Evolutionary conservation across 129 eudicot genomes (phyloP), one percentile per base, ranked within the genome.

Genomic region (Flaveria brownii): DNA sequence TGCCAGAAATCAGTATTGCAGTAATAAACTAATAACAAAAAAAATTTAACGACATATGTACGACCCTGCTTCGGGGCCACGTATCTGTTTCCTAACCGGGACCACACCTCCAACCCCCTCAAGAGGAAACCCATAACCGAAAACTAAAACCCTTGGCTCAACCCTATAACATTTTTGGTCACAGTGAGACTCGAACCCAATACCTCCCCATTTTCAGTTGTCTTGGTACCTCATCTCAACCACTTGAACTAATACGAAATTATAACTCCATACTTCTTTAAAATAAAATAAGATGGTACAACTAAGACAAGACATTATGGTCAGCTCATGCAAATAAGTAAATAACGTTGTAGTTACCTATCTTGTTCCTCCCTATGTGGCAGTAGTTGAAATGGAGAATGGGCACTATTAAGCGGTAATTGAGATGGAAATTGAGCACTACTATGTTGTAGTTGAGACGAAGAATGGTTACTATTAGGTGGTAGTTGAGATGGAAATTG

Each of bases 321-420:
- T 62, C 12, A 45, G 13, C 25, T 50, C 33, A 66, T 12, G 26
- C 25, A 33, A 17, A 45, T 65, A 33, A 30, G 26, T n/a, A 33
- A 17, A 45, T 65, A 33, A 30, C 36, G 22, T 49, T 52, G 47
- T 65, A 30, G 41, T 64, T 76, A 76, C 80, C 80, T 76, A 47
- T 23, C 64, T 30, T 28, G 72, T 16, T 50, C 73, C 26, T 76
- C 80, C 42, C 59, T 63, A 16, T 62, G n/a, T 46, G 61, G 20
- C 30, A 56, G 61, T 62, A 2, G 36, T 61, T 46, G 62, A 61
- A 17, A 46, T 25, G 62, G 54, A 55, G 16, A 39, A 72, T 39
- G 41, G 17, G 20, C 59, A 70, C 68, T 14, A 41, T 73, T 6
- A 11, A 0, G 50, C 30, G 49, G 76, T 52, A n/a, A 45, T 51